phyloP scores from a whole-genome alignment of 768 basidiomycete genomes.

The Lactarius deliciosus region DNA sequence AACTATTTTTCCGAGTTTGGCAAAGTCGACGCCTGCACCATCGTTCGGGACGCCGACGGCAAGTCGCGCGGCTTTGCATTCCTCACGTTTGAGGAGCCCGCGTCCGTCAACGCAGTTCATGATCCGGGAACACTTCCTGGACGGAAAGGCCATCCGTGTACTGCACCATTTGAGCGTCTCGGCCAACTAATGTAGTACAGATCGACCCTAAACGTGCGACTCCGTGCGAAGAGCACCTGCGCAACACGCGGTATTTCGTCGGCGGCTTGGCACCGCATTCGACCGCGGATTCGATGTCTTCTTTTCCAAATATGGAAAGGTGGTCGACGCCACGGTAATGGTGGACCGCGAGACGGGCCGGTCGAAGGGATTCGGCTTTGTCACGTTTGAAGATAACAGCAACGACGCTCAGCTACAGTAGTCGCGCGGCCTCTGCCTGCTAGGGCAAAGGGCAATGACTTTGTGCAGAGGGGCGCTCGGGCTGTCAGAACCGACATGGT shows the following conservation, averaged over 20 bases:
- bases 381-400: constrained; percentile 91
- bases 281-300: constrained; percentile 92
- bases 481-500: too few relatives aligned
- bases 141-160: constrained; percentile 90
- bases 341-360: constrained; percentile 92
- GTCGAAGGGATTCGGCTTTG: constrained; percentile 97
- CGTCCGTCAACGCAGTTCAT: constrained; percentile 96
- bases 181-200: constrained; percentile 41
- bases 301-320: constrained; percentile 91
- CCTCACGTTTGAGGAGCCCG: constrained; percentile 90
- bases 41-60: constrained; percentile 96
- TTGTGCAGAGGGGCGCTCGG: too few relatives aligned
- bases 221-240: constrained; percentile 91
- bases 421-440: too few relatives aligned
- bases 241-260: constrained; percentile 93
- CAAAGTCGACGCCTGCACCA: constrained; percentile 94
- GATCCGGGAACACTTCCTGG: constrained; percentile 91
- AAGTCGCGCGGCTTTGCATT: constrained; percentile 98
- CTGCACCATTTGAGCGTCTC: constrained; percentile 15
- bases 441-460: too few relatives aligned
- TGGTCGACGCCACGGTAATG: constrained; percentile 99
- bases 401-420: constrained; percentile 90
- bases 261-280: constrained; percentile 91
- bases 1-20: constrained; percentile 96
- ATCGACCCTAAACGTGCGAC: constrained; percentile 99